Percentiles rank a stretch among this genome's conserved stretches.
Evolutionary conservation across 176 grass and related monocot genomes (phyloP).

Genomic region (Lolium multiflorum): DNA sequence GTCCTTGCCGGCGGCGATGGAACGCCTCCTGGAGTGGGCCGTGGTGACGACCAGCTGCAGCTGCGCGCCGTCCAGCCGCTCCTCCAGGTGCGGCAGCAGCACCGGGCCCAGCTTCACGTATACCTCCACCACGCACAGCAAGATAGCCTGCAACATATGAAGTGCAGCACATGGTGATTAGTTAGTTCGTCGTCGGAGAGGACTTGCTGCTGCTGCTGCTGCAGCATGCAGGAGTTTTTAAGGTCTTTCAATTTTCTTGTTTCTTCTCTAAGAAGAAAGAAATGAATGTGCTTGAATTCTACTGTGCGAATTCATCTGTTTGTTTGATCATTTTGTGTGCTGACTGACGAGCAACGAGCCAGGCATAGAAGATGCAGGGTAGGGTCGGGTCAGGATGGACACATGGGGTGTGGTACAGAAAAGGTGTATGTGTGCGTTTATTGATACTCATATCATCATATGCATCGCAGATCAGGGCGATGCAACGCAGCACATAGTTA

Average conservation of each 20-base stretch:
- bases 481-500: background rate
- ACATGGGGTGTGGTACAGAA: background rate
- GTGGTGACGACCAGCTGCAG: background rate
- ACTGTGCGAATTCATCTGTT: constrained; percentile 5
- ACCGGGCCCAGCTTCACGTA: background rate
- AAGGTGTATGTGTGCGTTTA: no score
- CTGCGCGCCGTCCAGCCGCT: background rate
- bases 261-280: background rate
- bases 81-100: background rate
- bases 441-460: no score
- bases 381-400: background rate
- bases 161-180: background rate
- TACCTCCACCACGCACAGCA: background rate
- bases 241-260: background rate
- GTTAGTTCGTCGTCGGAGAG: background rate
- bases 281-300: background rate
- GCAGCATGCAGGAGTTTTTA: background rate
- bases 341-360: background rate
- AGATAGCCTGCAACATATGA: background rate
- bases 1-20: background rate
- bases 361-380: background rate
- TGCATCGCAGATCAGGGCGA: no score
- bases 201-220: no score
- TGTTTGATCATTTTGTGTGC: background rate
- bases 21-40: no score